Evolutionary conservation across 257 asterid species (phyloP), one percentile per base, ranked within the genome.

Genomic region (Solanum appendiculatum): DNA sequence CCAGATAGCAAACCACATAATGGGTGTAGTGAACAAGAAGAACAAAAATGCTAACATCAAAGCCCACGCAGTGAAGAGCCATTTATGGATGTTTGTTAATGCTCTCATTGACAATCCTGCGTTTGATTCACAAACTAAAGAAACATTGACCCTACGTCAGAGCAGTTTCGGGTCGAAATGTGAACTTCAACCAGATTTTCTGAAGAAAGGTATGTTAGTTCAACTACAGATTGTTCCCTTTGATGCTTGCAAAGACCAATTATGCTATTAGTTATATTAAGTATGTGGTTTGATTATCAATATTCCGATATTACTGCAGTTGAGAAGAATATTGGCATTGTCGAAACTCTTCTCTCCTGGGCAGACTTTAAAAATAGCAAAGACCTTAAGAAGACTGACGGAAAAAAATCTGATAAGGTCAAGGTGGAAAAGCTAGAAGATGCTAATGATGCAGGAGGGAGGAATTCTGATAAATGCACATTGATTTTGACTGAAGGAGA

Each of bases 41-140:
- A 91, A 89, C 89, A 94, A 94, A 92, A 91, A 91, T 40, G 92
- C 95, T 85, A 95, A 93, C 73, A 85, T 94, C 39, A 96, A 97
- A 91, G 94, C 98, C 82, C 98, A 95, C 68, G 83, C 94, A 20
- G 99, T 97, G 64, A 97, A 93, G 90, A 97, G 90, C 88, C 98
- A 96, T 91, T 86, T 97, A 82, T 97, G 99, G 99, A 96, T 97
- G 33, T 97, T 97, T 91, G 99, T 97, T 91, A 97, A 96, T 92
- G 96, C 98, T 34, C 99, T 97, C 36, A 96, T 97, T 91, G 99
- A 95, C 96, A 97, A 97, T 88, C 99, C 99, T 33, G 99, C 99
- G 54, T 97, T 97, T 91, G 99, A 97, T 93, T 97, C 99, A 74
- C 99, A 97, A 94, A 96, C 99, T 31, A 97, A 97, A 90, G 99